phyloP scores from a whole-genome alignment of 768 basidiomycete genomes.

The Rhodotorula babjevae region DNA sequence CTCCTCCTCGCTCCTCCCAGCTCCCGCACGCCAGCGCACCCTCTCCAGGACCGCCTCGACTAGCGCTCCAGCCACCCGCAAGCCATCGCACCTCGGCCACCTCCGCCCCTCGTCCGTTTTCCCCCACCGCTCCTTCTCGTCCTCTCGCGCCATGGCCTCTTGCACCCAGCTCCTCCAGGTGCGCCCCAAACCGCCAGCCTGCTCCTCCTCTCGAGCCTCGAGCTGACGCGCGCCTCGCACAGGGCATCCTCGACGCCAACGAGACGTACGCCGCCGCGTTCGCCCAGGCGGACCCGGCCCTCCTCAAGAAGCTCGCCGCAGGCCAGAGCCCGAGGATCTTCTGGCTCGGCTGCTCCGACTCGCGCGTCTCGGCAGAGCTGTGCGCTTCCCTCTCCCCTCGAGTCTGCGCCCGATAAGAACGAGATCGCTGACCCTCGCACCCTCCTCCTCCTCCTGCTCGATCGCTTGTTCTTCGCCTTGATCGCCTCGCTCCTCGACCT shows the following conservation, averaged over 20 bases:
- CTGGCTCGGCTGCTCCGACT: conserved; percentile 43
- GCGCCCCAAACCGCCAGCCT: background rate
- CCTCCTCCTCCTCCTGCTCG: background rate
- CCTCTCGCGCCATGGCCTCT: background rate
- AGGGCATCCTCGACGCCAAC: conserved; percentile 30
- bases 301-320: conserved; percentile 36
- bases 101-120: background rate
- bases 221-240: background rate
- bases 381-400: background rate
- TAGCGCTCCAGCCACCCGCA: background rate
- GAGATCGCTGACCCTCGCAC: background rate
- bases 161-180: conserved; percentile 4
- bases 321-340: conserved; percentile 40
- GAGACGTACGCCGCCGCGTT: conserved; percentile 38
- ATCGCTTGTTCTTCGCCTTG: background rate
- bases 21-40: background rate
- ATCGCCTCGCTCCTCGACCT: background rate
- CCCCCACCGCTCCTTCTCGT: background rate
- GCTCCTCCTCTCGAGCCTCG: background rate
- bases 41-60: background rate
- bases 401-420: too few relatives aligned
- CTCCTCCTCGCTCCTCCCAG: too few relatives aligned
- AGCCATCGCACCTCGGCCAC: background rate
- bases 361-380: conserved; percentile 41
- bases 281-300: conserved; percentile 25